Evolutionary conservation across 2,329 filamentous ascomycete genomes (phyloP).

Genomic region (Grosmannia serpens): DNA sequence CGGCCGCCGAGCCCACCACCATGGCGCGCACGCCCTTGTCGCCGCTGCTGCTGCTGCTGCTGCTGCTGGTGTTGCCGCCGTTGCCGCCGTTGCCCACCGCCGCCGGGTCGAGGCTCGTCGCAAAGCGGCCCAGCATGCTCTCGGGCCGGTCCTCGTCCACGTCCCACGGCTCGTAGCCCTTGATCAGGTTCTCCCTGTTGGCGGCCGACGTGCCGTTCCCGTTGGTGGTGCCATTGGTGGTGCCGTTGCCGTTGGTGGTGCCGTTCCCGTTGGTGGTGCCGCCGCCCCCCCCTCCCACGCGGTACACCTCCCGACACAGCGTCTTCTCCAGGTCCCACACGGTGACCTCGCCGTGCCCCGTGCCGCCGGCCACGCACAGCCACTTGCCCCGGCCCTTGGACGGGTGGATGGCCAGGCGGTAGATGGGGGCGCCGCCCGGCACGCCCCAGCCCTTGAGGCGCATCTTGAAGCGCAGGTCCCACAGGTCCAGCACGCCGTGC

Average conservation of each 20-base stretch:
- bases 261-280: not conserved
- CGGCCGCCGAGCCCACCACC: slow-evolving; percentile 40
- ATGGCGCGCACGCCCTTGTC: slow-evolving; percentile 67
- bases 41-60: slow-evolving; percentile 20
- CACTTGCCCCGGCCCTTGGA: slow-evolving; percentile 67
- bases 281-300: slow-evolving; percentile 39
- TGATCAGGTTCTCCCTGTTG: slow-evolving; percentile 42
- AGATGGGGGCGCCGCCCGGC: slow-evolving; percentile 67
- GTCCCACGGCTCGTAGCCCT: slow-evolving; percentile 71
- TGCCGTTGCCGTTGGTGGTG: not conserved
- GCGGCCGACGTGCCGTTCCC: too few relatives aligned
- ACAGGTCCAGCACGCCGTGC: slow-evolving; percentile 84
- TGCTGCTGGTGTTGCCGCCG: too few relatives aligned
- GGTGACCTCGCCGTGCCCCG: slow-evolving; percentile 76
- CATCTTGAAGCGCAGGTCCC: slow-evolving; percentile 92
- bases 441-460: slow-evolving; percentile 82
- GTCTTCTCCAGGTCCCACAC: slow-evolving; percentile 93
- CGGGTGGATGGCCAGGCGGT: slow-evolving; percentile 69
- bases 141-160: slow-evolving; percentile 84
- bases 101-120: slow-evolving; percentile 56
- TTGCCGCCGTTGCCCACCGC: slow-evolving; percentile 20
- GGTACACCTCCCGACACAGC: slow-evolving; percentile 79
- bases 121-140: slow-evolving; percentile 77
- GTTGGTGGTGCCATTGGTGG: not conserved
- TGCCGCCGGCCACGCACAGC: slow-evolving; percentile 82